Evolutionary conservation across 495 filamentous ascomycete species (phyloP), one percentile per base, ranked within the genome.

Genomic region (Saxophila tyrrhenica): DNA sequence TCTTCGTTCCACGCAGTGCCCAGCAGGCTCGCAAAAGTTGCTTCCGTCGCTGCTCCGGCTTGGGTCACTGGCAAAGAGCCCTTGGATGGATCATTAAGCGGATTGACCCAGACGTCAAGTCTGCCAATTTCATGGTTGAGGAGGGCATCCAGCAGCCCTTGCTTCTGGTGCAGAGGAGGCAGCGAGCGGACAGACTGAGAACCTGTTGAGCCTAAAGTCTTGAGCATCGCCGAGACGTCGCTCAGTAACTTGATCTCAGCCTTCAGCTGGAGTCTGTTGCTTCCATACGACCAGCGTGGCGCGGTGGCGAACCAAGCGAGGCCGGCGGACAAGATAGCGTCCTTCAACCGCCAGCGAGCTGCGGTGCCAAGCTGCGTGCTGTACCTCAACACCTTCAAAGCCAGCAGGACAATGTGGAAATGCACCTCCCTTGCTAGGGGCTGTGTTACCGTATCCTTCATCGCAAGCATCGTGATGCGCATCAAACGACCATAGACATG

Each of bases 201-300:
- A 22, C 77, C 85, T 39, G 87, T 79, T 39, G 69, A 62, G 1
- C 75, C 67, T 21, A 84, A 73, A 47, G 58, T 69, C 2, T 70
- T 75, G 54, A 99, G 65, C 24, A 80, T 77, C 44, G 70, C 68
- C 24, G 79, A 70, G 38, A 96, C 81, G 68, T 97, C 91, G 10
- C 74, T 74, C 8, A 99, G 78, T 29, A 97, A 68, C 57, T 81
- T 83, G 29, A 86, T 80, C 67, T 99, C 94, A 0, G 94, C 88
- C 68, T 92, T 97, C 25, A 97, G 75, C 64, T 97, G 92, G 8
- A 96, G 72, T 45, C 86, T 76, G 65, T 96, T 96, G 54, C 91
- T 89, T 41, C 94, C 94, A 66, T 94, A 97, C 2, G 90, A 94
- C 92, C 92, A 99, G 57, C 78, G 78, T 32, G 94, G 87, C 16